phyloP scores from a whole-genome alignment of 1,284 basidiomycete species.

The Austroboletus niveus region DNA sequence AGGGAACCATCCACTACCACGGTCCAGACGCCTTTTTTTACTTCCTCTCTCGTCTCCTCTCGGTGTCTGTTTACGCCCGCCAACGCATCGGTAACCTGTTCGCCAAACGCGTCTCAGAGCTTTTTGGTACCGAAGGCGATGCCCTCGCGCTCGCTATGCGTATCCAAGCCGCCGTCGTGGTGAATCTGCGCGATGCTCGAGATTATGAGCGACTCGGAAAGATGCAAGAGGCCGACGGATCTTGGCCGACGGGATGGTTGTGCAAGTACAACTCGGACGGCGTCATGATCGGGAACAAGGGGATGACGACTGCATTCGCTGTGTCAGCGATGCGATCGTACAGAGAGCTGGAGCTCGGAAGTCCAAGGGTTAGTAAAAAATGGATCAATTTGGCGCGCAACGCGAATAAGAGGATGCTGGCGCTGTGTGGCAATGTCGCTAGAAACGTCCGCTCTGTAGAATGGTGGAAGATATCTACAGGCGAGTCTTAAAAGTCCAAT shows the following conservation, averaged over 20 bases:
- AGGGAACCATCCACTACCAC: constrained; percentile 21
- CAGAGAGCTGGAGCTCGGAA: constrained; percentile 12
- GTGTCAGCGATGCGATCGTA: constrained; percentile 17
- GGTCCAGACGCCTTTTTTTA: constrained; percentile 20
- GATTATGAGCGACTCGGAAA: constrained; percentile 17
- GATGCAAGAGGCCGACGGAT: constrained; percentile 23
- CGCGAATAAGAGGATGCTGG: too few species aligned
- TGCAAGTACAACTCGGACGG: constrained; percentile 8
- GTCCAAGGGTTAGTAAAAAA: too few species aligned
- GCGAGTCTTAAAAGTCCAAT: too few species aligned
- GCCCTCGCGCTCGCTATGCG: constrained; percentile 25
- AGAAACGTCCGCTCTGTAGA: too few species aligned
- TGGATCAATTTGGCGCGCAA: too few species aligned
- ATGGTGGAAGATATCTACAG: too few species aligned
- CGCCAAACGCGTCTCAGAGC: constrained; percentile 16
- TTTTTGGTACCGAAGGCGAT: constrained; percentile 20
- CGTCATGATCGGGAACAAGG: constrained; percentile 15
- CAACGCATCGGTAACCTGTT: constrained; percentile 14
- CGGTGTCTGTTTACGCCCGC: constrained; percentile 18
- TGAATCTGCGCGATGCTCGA: constrained; percentile 14
- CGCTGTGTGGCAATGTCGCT: too few species aligned
- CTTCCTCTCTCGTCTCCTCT: constrained; percentile 22
- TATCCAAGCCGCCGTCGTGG: constrained; percentile 10
- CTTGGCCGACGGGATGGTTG: constrained; percentile 23
- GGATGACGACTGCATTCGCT: constrained; percentile 23